Base-by-base conservation (phyloP, 345 rosid species). In the Crucihimalaya himalaica region DNA sequence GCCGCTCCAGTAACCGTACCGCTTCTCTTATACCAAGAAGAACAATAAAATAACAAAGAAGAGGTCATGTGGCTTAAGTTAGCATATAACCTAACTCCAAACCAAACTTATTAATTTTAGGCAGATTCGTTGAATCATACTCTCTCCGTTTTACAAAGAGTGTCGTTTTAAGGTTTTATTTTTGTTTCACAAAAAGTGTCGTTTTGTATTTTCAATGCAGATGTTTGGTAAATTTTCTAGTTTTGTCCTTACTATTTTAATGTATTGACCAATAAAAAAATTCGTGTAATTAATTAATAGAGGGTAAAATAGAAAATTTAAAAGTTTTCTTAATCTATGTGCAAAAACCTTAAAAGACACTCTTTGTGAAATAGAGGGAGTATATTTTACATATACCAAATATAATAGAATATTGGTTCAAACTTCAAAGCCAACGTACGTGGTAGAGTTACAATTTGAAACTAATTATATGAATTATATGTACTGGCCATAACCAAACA, bases 61-160 rank as follows among this genome's bases (percentile, higher is more conserved):
- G 60, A 56, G 20, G 27, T 65, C 42, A 19, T 27, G 60, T 28
- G 66, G 61, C 43, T 42, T 60, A 29, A 53, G 48, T 67, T 52
- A 52, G 19, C 53, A 21, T 68, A 27, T 37, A 67, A 27, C 71
- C 71, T 73, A 54, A 63, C 71, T 46, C 43, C 50, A 3, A 37
- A 37, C 62, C 34, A 4, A 48, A 37, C 60, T 50, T 27, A 14
- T 20, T 4, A 48, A 2, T 27, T 74, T 58, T 48, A 28, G 67
- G 68, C 60, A 74, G 54, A 58, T 66, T 10, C 34, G 14, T 58
- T 66, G 53, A 58, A 58, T 48, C 43, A 8, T 21, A 34, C 10
- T n/a, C n/a, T n/a, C n/a, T n/a, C n/a, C n/a, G n/a, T n/a, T n/a
- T n/a, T n/a, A n/a, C n/a, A n/a, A n/a, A n/a, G n/a, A n/a, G n/a